A percentile compares a stretch with the other conserved stretches of the same genome.
These are phyloP conservation scores for Ceratobasidium sp. DNA, from an alignment of 1,284 basidiomycete species.

Conservation along the genomic window DNA sequence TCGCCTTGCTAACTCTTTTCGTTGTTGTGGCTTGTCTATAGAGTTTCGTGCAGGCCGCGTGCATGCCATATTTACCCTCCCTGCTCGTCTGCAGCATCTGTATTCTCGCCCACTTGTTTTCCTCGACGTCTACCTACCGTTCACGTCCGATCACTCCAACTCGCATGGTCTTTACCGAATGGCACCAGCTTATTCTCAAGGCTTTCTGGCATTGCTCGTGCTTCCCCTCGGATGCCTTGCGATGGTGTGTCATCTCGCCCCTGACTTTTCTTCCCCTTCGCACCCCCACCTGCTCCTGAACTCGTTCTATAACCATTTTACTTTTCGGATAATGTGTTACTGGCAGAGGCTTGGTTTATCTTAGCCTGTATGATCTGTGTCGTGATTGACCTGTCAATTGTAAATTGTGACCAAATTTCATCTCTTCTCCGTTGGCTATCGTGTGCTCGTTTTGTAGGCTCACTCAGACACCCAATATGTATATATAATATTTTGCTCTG, in stretches of 20 bases:
- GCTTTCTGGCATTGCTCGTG: neutral
- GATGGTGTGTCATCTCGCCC: conserved; percentile 2
- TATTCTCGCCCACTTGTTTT: conserved; percentile 8
- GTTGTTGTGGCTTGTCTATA: neutral
- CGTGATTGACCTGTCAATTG: too few species aligned
- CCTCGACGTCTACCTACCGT: neutral
- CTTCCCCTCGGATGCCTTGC: neutral
- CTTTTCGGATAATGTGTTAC: neutral
- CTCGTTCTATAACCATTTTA: conserved; percentile 19
- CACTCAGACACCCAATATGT: too few species aligned
- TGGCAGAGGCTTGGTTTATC: conserved; percentile 2
- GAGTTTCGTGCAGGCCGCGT: neutral
- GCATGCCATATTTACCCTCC: conserved; percentile 1
- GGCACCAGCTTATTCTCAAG: neutral
- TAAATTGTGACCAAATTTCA: too few species aligned
- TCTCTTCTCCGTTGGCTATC: too few species aligned
- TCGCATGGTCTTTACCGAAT: neutral
- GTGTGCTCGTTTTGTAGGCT: too few species aligned
- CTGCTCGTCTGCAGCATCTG: neutral
- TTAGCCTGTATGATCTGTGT: too few species aligned
- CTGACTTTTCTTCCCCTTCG: neutral
- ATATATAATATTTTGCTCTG: too few species aligned
- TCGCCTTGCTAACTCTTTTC: too few species aligned
- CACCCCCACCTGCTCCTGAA: neutral
- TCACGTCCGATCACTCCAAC: neutral